phyloP scores from a whole-genome alignment of 371 early-diverging fungal genomes.

The Batkoa obscura region DNA sequence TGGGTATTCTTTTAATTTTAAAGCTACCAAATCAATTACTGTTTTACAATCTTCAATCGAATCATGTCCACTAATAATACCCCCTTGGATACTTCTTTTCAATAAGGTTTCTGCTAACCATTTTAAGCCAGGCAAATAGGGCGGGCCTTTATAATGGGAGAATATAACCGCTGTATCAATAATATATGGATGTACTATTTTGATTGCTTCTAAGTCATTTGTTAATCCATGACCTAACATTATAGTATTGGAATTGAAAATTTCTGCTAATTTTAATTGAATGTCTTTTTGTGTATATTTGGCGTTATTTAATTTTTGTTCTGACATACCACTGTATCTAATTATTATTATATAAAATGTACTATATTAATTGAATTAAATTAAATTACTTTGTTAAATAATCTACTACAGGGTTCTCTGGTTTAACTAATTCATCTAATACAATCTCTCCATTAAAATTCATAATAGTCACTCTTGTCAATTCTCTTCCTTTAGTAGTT shows the following conservation, averaged over 20 bases:
- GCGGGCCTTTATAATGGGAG: constrained; percentile 34
- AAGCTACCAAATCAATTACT: constrained; percentile 42
- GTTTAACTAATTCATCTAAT: constrained; percentile 50
- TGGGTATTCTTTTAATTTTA: constrained; percentile 23
- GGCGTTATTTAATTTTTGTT: constrained; percentile 23
- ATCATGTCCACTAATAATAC: constrained; percentile 38
- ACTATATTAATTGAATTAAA: not conserved
- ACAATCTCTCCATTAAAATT: constrained; percentile 24
- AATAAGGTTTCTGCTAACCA: constrained; percentile 32
- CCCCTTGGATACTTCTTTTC: constrained; percentile 34
- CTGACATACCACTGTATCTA: constrained; percentile 42
- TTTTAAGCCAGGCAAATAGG: constrained; percentile 31
- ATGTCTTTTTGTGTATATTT: constrained; percentile 33
- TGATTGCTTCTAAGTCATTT: constrained; percentile 45
- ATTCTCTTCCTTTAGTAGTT: constrained; percentile 26
- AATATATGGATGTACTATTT: constrained; percentile 36
- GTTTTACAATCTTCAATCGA: constrained; percentile 56
- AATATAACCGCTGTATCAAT: constrained; percentile 52
- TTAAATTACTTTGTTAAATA: constrained; percentile 30
- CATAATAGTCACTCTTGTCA: constrained; percentile 50
- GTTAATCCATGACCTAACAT: constrained; percentile 55
- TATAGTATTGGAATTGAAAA: constrained; percentile 36
- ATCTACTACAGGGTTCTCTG: constrained; percentile 40
- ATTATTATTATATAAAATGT: not conserved
- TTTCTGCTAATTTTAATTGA: constrained; percentile 25